Conservation (phyloP, 140 eudicot genomes). For the Oenanthe javanica region DNA sequence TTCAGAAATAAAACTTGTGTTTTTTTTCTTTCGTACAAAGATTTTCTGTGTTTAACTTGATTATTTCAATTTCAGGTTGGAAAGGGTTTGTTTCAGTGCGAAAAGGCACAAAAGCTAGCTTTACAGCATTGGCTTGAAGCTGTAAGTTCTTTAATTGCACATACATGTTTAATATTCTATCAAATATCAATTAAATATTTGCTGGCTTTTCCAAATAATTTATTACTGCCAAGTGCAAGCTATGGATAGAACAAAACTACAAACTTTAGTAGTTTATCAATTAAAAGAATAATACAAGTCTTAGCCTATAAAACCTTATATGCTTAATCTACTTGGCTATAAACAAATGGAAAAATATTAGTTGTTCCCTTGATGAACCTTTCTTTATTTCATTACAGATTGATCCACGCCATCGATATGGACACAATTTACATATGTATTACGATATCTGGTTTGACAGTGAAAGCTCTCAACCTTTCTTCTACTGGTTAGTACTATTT, state of each 20-base stretch:
- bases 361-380: background rate
- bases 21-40: background rate
- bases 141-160: slow-evolving; percentile 40
- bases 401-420: slow-evolving; percentile 97
- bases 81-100: slow-evolving; percentile 77
- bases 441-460: slow-evolving; percentile 87
- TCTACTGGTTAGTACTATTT: slow-evolving; percentile 58
- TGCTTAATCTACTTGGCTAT: background rate
- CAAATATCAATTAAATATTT: background rate
- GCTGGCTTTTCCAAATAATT: background rate
- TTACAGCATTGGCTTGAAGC: slow-evolving; percentile 98
- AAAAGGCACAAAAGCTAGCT: slow-evolving; percentile 85
- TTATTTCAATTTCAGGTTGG: slow-evolving; percentile 46
- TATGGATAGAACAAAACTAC: background rate
- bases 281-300: background rate
- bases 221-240: background rate
- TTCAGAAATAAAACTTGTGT: background rate
- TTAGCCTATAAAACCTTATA: background rate
- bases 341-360: background rate
- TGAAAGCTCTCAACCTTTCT: slow-evolving; percentile 90
- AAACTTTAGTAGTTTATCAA: background rate
- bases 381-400: slow-evolving; percentile 35
- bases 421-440: slow-evolving; percentile 83
- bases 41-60: background rate
- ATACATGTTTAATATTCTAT: background rate